Percentiles rank a stretch among this genome's conserved stretches.
These are phyloP conservation scores for Bondarzewia mesenterica DNA, from an alignment of 1,284 basidiomycete species.

Conservation along the genomic window DNA sequence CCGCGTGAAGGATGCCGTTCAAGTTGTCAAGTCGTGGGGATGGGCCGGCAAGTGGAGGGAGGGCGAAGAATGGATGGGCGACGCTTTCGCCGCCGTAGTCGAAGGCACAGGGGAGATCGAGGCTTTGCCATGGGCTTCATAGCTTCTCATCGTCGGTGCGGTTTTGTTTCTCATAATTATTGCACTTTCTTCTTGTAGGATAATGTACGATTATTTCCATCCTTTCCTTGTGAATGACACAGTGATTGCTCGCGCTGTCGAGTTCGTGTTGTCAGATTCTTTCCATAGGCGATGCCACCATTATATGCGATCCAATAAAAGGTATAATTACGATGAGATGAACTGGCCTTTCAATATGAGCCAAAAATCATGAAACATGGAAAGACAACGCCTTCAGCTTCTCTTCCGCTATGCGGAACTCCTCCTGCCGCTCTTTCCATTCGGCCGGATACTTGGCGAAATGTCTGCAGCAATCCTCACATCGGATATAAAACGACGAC, in stretches of 20 bases:
- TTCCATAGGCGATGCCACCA: too few relatives aligned
- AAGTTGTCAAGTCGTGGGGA: constrained; percentile 18
- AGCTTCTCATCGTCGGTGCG: too few relatives aligned
- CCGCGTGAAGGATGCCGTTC: constrained; percentile 15
- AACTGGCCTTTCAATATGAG: too few relatives aligned
- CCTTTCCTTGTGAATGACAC: too few relatives aligned
- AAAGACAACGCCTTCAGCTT: background rate
- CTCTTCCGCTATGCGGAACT: background rate
- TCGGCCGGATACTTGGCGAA: background rate
- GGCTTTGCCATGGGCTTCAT: constrained; percentile 6
- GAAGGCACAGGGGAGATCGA: constrained; percentile 12
- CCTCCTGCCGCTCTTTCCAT: background rate
- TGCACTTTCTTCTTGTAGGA: too few relatives aligned
- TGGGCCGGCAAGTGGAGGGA: constrained; percentile 15
- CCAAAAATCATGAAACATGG: background rate
- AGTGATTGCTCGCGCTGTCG: too few relatives aligned
- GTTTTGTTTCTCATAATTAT: too few relatives aligned
- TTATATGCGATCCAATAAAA: too few relatives aligned
- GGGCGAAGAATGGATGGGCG: constrained; percentile 21
- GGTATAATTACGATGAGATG: too few relatives aligned
- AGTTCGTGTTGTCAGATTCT: too few relatives aligned
- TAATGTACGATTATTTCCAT: too few relatives aligned
- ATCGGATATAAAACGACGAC: background rate
- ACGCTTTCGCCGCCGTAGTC: constrained; percentile 18
- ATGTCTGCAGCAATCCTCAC: background rate